A percentile compares a stretch with the other conserved stretches of the same genome.
These are phyloP conservation scores for Raffaelea albimanens DNA, from an alignment of 2,329 filamentous ascomycete genomes.

Conservation along the genomic window DNA sequence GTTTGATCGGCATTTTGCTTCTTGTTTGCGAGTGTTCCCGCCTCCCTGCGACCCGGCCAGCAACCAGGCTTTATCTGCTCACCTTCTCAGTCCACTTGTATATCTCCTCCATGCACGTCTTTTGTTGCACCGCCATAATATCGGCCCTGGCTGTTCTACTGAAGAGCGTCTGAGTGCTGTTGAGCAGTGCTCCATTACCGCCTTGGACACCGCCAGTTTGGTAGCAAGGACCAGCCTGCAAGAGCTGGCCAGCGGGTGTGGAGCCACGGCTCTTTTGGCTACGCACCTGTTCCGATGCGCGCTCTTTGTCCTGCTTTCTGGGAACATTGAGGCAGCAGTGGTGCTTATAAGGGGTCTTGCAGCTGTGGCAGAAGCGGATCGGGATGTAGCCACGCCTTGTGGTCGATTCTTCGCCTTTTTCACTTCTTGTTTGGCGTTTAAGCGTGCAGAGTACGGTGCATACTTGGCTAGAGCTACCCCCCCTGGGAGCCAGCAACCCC, in stretches of 20 bases:
- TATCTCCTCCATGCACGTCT: conserved; percentile 78
- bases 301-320: conserved; percentile 67
- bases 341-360: conserved; percentile 64
- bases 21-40: conserved; percentile 68
- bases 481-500: conserved; percentile 11
- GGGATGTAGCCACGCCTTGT: conserved; percentile 53
- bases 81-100: conserved; percentile 64
- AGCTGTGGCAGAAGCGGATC: conserved; percentile 54
- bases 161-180: conserved; percentile 62
- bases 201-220: conserved; percentile 69
- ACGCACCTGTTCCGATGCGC: conserved; percentile 82
- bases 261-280: conserved; percentile 66
- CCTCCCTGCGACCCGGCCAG: conserved; percentile 60
- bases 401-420: conserved; percentile 80
- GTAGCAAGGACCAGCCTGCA: conserved; percentile 58
- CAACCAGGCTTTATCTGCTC: conserved; percentile 59
- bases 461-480: conserved; percentile 26
- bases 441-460: conserved; percentile 27
- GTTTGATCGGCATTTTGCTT: conserved; percentile 72
- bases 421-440: conserved; percentile 52
- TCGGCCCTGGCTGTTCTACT: conserved; percentile 59
- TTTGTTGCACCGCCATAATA: conserved; percentile 79
- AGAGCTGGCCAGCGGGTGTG: conserved; percentile 25
- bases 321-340: conserved; percentile 62
- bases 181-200: conserved; percentile 64